A percentile compares a stretch with the other conserved stretches of the same genome.
These are phyloP conservation scores for Cytospora piceae DNA, from an alignment of 2,329 filamentous ascomycete genomes.

Conservation along the genomic window DNA sequence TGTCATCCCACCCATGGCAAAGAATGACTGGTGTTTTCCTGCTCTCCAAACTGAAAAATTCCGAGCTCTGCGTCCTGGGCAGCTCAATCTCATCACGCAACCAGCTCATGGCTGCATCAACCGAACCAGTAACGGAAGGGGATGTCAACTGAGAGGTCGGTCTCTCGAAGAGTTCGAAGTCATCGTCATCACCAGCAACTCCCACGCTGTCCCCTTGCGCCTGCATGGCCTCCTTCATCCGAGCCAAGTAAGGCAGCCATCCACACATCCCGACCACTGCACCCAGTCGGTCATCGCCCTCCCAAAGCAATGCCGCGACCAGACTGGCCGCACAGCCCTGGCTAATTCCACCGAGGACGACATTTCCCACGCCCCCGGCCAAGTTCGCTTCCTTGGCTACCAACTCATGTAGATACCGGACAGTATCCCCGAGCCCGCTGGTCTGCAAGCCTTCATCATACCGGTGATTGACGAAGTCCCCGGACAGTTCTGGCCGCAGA, in stretches of 20 bases:
- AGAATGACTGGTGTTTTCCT: conserved; percentile 48
- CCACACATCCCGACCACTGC: conserved; percentile 50
- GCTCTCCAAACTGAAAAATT: neutral
- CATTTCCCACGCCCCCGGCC: conserved; percentile 43
- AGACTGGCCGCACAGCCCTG: conserved; percentile 57
- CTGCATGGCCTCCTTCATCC: conserved; percentile 35
- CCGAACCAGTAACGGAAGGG: neutral
- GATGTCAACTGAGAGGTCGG: conserved; percentile 3
- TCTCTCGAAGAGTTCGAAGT: conserved; percentile 30
- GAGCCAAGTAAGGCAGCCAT: conserved; percentile 47
- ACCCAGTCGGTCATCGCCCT: conserved; percentile 42
- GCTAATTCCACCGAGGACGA: conserved; percentile 56
- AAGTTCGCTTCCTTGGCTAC: conserved; percentile 42
- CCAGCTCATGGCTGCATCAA: conserved; percentile 25
- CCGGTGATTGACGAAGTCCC: conserved; percentile 19
- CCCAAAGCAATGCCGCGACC: conserved; percentile 48
- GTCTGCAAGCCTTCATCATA: conserved; percentile 40
- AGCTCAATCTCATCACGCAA: conserved; percentile 34
- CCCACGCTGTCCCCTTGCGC: neutral
- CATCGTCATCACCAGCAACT: conserved; percentile 1
- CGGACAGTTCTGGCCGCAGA: conserved; percentile 34
- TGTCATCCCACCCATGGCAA: conserved; percentile 48
- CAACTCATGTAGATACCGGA: conserved; percentile 44
- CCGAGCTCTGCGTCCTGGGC: neutral
- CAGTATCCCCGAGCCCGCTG: conserved; percentile 48